phyloP scores from a whole-genome alignment of 2,329 filamentous ascomycete genomes.

The Clarireedia paspali region DNA sequence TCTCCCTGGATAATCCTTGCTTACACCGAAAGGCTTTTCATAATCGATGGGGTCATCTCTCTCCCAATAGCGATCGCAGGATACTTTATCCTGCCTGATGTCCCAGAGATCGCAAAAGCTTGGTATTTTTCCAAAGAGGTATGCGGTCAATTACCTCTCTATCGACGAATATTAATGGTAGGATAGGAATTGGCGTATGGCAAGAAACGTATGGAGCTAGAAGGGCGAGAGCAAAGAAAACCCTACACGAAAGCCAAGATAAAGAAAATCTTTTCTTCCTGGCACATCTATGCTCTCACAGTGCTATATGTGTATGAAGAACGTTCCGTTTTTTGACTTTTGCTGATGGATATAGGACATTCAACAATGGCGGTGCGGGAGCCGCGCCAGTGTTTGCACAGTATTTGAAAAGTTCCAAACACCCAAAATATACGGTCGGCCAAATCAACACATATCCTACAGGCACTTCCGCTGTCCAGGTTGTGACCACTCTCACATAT shows the following conservation, averaged over 20 bases:
- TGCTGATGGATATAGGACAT: not conserved
- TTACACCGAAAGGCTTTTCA: conserved; percentile 29
- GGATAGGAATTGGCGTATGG: conserved; percentile 5
- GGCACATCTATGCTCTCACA: conserved; percentile 33
- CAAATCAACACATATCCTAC: conserved; percentile 29
- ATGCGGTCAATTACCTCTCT: conserved; percentile 8
- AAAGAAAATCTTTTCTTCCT: conserved; percentile 30
- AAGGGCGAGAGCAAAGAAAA: conserved; percentile 32
- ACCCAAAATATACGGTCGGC: conserved; percentile 20
- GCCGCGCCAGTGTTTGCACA: conserved; percentile 31
- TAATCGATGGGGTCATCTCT: conserved; percentile 32
- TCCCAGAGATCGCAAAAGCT: conserved; percentile 26
- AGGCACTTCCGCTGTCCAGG: conserved; percentile 20
- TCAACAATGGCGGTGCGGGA: conserved; percentile 1
- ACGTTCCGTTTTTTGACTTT: not conserved
- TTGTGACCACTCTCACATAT: conserved; percentile 23
- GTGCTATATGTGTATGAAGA: conserved; percentile 14
- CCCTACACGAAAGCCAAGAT: conserved; percentile 32
- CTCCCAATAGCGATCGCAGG: conserved; percentile 27
- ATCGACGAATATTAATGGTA: conserved; percentile 2
- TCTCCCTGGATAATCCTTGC: not conserved
- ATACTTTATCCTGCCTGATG: conserved; percentile 28
- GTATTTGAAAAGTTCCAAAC: conserved; percentile 36
- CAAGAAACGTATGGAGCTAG: conserved; percentile 22
- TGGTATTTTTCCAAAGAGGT: conserved; percentile 10